Base-by-base conservation (phyloP, 305 asterid genomes). In the Fraxinus baroniana region DNA sequence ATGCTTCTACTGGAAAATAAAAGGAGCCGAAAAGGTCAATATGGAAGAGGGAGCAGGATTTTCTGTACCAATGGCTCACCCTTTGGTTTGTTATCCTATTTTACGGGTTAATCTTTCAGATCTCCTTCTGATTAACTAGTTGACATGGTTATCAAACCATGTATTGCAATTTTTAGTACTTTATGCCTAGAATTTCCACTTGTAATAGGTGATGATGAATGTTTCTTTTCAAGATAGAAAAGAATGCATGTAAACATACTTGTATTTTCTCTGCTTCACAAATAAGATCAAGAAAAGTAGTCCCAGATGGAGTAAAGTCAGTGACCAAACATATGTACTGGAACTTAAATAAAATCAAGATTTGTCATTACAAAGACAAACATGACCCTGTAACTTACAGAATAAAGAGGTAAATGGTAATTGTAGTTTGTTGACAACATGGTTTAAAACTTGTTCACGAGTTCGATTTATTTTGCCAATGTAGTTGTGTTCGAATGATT, bases 21-120 rank as follows among this genome's bases (percentile, higher is more conserved):
- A 82, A 10, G 84, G 86, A 18, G 87, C 80, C n/a, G 79, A 20
- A 2, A 66, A 7, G n/a, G 87, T 87, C 44, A 84, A 81, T 75
- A 88, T 87, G 93, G 89, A 90, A 72, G 89, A 87, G 36, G 90
- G 91, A 78, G 20, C 80, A 6, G 90, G 89, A 1, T 5, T 88
- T 4, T 83, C 89, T 1, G 71, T 86, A 79, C 88, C 87, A 5
- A 84, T 86, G 82, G 90, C 86, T 60, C 78, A 81, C 71, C 88
- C 93, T 70, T 33, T 90, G 82, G 32, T 87, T 74, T 87, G 89
- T 62, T n/a, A 3, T 8, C 90, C 89, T 20, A 24, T 71, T 36
- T n/a, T 75, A 32, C 18, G 76, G 1, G 75, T 81, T 60, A 28
- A 81, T 36, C 84, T 26, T 81, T 20, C 75, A 1, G 35, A 66